Conservation (phyloP, 495 filamentous ascomycete genomes). For the Penicillium lividum region DNA sequence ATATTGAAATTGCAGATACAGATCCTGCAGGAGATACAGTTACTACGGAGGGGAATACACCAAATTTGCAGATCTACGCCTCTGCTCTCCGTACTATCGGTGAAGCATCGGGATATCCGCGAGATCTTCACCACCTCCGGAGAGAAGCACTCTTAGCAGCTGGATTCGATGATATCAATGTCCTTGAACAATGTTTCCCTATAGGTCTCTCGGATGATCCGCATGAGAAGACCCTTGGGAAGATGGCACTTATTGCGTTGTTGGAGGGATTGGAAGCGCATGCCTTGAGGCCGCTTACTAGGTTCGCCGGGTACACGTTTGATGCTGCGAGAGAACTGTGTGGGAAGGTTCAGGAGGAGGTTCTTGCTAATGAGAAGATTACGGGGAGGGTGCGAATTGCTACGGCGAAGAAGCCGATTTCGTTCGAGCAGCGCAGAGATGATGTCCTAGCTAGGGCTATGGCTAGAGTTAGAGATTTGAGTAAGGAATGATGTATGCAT, state of each 20-base stretch:
- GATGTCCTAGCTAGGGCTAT: slow-evolving; percentile 25
- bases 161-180: slow-evolving; percentile 63
- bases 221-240: slow-evolving; percentile 57
- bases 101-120: slow-evolving; percentile 34
- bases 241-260: slow-evolving; percentile 64
- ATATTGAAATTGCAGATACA: slow-evolving; percentile 57
- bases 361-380: slow-evolving; percentile 46
- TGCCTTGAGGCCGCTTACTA: slow-evolving; percentile 61
- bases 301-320: slow-evolving; percentile 55
- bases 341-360: slow-evolving; percentile 52
- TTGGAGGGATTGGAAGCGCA: slow-evolving; percentile 67
- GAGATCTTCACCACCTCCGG: slow-evolving; percentile 57
- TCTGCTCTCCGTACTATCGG: slow-evolving; percentile 39
- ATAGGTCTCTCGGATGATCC: slow-evolving; percentile 56
- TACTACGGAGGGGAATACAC: slow-evolving; percentile 15
- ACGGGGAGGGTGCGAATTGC: slow-evolving; percentile 53
- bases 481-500: neutral
- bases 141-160: slow-evolving; percentile 49
- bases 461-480: slow-evolving; percentile 12
- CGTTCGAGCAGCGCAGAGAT: slow-evolving; percentile 28
- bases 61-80: slow-evolving; percentile 40
- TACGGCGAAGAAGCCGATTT: slow-evolving; percentile 55
- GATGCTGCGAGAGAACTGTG: slow-evolving; percentile 57
- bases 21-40: slow-evolving; percentile 37
- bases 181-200: slow-evolving; percentile 58